phyloP scores from a whole-genome alignment of 108 stramenopile species.

The Cylindrotheca closterium region DNA sequence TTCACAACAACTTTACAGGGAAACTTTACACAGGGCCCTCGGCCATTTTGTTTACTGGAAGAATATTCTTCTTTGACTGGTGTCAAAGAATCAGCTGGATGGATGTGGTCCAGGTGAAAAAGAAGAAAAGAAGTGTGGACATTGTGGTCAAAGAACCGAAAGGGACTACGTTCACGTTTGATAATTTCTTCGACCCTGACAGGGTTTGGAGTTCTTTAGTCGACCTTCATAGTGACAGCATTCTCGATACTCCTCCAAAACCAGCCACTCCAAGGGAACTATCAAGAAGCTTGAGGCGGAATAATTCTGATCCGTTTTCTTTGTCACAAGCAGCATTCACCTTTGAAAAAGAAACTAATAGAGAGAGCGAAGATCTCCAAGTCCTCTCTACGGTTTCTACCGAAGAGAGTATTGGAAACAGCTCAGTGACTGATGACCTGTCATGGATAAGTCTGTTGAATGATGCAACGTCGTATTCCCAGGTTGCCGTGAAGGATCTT shows the following conservation, averaged over 20 bases:
- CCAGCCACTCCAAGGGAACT: constrained; percentile 10
- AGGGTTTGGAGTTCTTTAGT: constrained; percentile 28
- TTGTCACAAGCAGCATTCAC: constrained; percentile 1
- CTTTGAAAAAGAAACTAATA: not conserved
- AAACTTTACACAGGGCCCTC: constrained; percentile 40
- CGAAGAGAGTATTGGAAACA: constrained; percentile 1
- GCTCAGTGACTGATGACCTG: not conserved
- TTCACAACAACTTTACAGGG: constrained; percentile 37
- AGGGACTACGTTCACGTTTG: constrained; percentile 19
- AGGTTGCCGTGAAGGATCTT: constrained; percentile 20
- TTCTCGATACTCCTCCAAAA: constrained; percentile 18
- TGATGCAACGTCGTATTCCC: constrained; percentile 5
- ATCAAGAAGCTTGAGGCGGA: constrained; percentile 10
- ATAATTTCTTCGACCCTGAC: constrained; percentile 17
- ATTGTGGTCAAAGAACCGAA: constrained; percentile 7
- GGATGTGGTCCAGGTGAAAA: constrained; percentile 28
- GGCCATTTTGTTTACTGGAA: constrained; percentile 41
- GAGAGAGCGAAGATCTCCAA: not conserved
- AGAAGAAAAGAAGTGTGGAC: constrained; percentile 11
- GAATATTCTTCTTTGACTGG: constrained; percentile 46
- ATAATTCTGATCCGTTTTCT: constrained; percentile 9
- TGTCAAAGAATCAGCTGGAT: constrained; percentile 36
- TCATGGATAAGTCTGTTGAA: constrained; percentile 22
- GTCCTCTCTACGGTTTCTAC: constrained; percentile 1
- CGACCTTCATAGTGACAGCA: constrained; percentile 37